Base-by-base conservation (phyloP, 2,329 filamentous ascomycete genomes). In the Salinomyces thailandicus region DNA sequence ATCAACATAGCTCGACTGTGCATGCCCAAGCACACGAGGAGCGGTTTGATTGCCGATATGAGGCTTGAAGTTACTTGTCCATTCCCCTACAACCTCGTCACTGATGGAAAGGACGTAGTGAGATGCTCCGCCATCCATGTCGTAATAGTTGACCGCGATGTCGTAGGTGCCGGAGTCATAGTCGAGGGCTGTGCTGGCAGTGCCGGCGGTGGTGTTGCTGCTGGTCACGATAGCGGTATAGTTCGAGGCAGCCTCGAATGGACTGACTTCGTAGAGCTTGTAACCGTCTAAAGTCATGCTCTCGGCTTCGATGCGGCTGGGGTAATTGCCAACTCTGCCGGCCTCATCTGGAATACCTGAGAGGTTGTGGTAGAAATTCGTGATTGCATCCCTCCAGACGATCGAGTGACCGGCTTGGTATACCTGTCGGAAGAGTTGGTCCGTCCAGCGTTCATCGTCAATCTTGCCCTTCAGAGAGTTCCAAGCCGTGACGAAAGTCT, bases 321-420 rank as follows among this genome's bases (percentile, higher is more conserved):
- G 69, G 53, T 84, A 72, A 41, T 74, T 63, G 1, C 70, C 67
- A 0, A 82, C 77, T 7, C 79, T 68, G 2, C 62, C 62, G 0
- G 47, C 47, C 14, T 67, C 60, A 45, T 84, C 79, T 0, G 70
- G 53, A 29, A 84, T 80, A 2, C 68, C 63, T 0, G 75, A 77
- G 24, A 74, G 57, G 51, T 73, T 77, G 51, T 64, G 49, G 57
- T 80, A 83, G 59, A 79, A 83, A 37, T 73, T 62, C 48, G 62
- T 73, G 58, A 84, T 73, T 1, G 74, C 67, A 49, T 83, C 79
- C 11, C 79, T 68, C 79, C 80, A 85, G 12, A 82, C 73, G 13
- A 84, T 65, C 0, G 77, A 67, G 56, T 84, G 80, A 0, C 79
- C 79, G 0, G 79, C 75, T 55, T 83, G 79, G 53, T 75, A 84